These are phyloP conservation scores for Trichophaea hybrida DNA, from an alignment of 2,329 filamentous ascomycete genomes.

Conservation along the genomic window DNA sequence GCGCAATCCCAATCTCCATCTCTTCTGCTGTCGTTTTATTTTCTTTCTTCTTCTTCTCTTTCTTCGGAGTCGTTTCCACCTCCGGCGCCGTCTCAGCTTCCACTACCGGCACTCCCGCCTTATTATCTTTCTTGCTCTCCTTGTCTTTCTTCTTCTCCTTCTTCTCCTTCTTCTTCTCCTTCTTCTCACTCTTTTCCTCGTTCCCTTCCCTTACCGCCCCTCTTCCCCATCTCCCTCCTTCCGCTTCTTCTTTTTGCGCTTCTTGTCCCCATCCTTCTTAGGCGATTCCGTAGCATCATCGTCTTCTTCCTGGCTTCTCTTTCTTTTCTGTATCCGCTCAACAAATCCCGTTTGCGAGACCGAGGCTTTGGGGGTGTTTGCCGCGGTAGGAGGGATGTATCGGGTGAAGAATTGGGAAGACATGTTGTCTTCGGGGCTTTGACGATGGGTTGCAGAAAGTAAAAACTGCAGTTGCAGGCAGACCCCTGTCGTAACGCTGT, in stretches of 20 bases:
- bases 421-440: not conserved
- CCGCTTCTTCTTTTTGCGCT: not conserved
- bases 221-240: not conserved
- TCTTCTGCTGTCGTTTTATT: not conserved
- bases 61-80: not conserved
- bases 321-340: not conserved
- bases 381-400: not conserved
- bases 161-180: conserved; percentile 3
- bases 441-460: not conserved
- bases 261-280: not conserved
- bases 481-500: too few relatives aligned
- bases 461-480: too few relatives aligned
- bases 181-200: not conserved
- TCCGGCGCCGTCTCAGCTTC: not conserved
- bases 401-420: not conserved
- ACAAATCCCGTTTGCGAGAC: not conserved
- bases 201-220: not conserved
- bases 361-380: not conserved
- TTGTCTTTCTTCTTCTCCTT: conserved; percentile 6
- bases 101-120: too few relatives aligned
- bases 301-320: conserved; percentile 1
- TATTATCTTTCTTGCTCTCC: conserved; percentile 1
- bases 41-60: conserved; percentile 7
- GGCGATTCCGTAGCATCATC: not conserved
- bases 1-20: not conserved